phyloP scores from a whole-genome alignment of 768 basidiomycete genomes.

The Thelephora ganbajun region DNA sequence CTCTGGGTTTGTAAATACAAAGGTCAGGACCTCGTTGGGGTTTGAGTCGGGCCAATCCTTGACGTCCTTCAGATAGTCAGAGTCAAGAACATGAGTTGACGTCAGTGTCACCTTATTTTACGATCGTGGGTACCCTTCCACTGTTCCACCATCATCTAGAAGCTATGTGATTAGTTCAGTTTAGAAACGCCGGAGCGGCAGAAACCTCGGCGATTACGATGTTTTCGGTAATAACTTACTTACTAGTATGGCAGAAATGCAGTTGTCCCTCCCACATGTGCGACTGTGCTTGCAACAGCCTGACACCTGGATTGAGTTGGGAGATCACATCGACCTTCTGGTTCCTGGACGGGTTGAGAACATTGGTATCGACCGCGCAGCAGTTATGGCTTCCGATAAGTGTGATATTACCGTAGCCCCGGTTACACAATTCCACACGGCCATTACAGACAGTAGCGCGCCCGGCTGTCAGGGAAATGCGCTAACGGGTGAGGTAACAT shows the following conservation, averaged over 20 bases:
- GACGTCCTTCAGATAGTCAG: slow-evolving; percentile 33
- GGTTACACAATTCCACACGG: slow-evolving; percentile 43
- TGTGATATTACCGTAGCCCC: slow-evolving; percentile 35
- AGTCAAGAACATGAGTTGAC: slow-evolving; percentile 3
- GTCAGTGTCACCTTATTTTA: slow-evolving; percentile 7
- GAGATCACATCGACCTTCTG: slow-evolving; percentile 36
- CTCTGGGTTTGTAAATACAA: slow-evolving; percentile 58
- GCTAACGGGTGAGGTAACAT: no score
- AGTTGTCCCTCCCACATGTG: slow-evolving; percentile 25
- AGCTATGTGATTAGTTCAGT: slow-evolving; percentile 4
- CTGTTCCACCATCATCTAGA: slow-evolving; percentile 40
- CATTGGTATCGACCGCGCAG: slow-evolving; percentile 34
- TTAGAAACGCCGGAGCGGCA: background rate
- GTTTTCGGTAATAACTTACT: slow-evolving; percentile 10
- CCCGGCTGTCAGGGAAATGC: no score
- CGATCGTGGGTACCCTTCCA: slow-evolving; percentile 21
- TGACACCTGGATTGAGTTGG: slow-evolving; percentile 37
- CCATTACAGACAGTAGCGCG: slow-evolving; percentile 42
- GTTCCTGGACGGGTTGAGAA: slow-evolving; percentile 29
- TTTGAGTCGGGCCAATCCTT: slow-evolving; percentile 43
- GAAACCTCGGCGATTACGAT: slow-evolving; percentile 9
- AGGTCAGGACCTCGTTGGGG: slow-evolving; percentile 50
- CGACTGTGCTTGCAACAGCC: slow-evolving; percentile 43
- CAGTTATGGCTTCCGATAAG: slow-evolving; percentile 35
- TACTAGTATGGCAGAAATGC: slow-evolving; percentile 58